Percentiles rank a stretch among this genome's conserved stretches.
Evolutionary conservation across 1,139 yeast genomes (phyloP).

Genomic region (Blastobotrys malaysiensis): DNA sequence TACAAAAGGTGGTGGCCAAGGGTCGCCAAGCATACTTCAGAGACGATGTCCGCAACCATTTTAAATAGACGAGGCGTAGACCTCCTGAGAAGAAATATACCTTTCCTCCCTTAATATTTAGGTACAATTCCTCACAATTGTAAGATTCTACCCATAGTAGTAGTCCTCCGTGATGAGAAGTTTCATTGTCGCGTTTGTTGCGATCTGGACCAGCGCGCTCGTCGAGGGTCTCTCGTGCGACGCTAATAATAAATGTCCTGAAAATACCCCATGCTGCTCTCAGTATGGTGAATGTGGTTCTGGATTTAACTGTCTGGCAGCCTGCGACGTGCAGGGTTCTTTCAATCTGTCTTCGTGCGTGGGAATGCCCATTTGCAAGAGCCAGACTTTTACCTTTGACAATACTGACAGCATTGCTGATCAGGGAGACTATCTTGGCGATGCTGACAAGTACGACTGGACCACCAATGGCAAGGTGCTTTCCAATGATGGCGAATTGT

Average conservation of each 20-base stretch:
- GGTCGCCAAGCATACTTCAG: not conserved
- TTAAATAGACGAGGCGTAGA: not conserved
- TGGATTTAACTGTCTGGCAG: slow-evolving; percentile 75
- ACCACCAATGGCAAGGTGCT: slow-evolving; percentile 62
- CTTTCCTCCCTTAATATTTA: no score
- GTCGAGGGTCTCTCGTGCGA: slow-evolving; percentile 1
- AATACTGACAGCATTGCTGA: slow-evolving; percentile 30
- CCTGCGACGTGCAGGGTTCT: slow-evolving; percentile 69
- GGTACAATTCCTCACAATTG: not conserved
- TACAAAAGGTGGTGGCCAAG: not conserved
- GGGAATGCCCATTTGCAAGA: slow-evolving; percentile 45
- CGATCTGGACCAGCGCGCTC: not conserved
- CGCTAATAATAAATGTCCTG: slow-evolving; percentile 49
- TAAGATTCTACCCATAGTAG: not conserved
- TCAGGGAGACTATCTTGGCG: slow-evolving; percentile 58
- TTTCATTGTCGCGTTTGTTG: not conserved
- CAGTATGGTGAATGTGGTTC: slow-evolving; percentile 82
- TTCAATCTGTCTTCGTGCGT: slow-evolving; percentile 59
- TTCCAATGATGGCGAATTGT: slow-evolving; percentile 47
- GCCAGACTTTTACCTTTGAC: slow-evolving; percentile 22
- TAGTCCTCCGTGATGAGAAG: not conserved
- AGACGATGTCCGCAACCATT: not conserved
- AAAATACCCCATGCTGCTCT: slow-evolving; percentile 71
- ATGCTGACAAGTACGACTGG: slow-evolving; percentile 65
- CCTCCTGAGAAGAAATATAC: not conserved